Percentiles rank a stretch among this genome's conserved stretches.
Evolutionary conservation across 2,329 filamentous ascomycete genomes (phyloP).

Genomic region (Arthrobotrys conoides): DNA sequence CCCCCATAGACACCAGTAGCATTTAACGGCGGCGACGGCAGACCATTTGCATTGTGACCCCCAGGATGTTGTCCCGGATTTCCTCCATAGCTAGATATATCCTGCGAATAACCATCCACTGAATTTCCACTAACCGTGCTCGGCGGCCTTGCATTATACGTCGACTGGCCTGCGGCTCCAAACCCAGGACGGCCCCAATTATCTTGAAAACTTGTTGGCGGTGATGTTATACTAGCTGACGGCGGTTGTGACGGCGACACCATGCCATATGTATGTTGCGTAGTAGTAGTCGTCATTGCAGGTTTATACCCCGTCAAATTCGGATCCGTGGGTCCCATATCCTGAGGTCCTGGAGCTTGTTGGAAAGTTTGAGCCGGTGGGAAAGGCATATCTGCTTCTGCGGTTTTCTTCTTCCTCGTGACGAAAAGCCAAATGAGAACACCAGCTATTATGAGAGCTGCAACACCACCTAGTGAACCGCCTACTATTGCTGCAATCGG

Average conservation of each 20-base stretch:
- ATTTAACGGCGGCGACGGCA: constrained; percentile 27
- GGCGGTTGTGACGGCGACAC: background rate
- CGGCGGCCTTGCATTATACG: constrained; percentile 23
- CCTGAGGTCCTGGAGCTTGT: background rate
- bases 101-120: constrained; percentile 12
- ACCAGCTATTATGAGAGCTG: constrained; percentile 7
- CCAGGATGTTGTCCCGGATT: constrained; percentile 7
- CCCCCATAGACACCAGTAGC: constrained; percentile 34
- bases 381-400: constrained; percentile 34
- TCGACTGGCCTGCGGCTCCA: background rate
- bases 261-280: constrained; percentile 21
- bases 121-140: constrained; percentile 42
- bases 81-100: constrained; percentile 34
- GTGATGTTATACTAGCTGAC: background rate
- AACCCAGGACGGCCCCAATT: constrained; percentile 32
- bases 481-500: constrained; percentile 42
- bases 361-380: constrained; percentile 15
- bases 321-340: constrained; percentile 1
- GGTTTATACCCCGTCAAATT: constrained; percentile 3
- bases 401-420: background rate
- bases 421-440: constrained; percentile 27
- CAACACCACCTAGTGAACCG: constrained; percentile 40
- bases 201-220: constrained; percentile 45
- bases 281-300: background rate
- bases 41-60: background rate